phyloP scores from a whole-genome alignment of 2,329 filamentous ascomycete genomes.

The Parasarocladium wereldwijsianum region DNA sequence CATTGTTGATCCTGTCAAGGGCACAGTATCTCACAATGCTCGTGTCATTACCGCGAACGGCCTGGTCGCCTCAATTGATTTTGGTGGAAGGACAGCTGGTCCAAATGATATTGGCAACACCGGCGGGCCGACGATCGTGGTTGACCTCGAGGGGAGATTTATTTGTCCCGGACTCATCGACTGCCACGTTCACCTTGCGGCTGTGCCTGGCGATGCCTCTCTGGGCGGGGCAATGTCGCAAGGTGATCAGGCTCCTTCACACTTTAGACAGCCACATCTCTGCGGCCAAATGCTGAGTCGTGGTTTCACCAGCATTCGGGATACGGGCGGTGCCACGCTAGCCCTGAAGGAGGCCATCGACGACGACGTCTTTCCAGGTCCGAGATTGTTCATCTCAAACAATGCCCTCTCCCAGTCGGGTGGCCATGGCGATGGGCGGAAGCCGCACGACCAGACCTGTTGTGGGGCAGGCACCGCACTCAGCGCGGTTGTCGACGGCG shows the following conservation, averaged over 20 bases:
- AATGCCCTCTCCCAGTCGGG: slow-evolving; percentile 40
- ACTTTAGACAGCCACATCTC: slow-evolving; percentile 31
- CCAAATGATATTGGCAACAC: neutral
- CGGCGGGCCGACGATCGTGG: slow-evolving; percentile 1
- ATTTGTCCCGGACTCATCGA: slow-evolving; percentile 19
- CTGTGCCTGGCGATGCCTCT: slow-evolving; percentile 14
- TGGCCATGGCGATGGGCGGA: slow-evolving; percentile 35
- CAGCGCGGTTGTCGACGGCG: slow-evolving; percentile 34
- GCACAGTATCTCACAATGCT: slow-evolving; percentile 12
- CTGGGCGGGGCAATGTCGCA: slow-evolving; percentile 11
- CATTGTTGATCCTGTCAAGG: slow-evolving; percentile 23
- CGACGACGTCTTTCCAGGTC: slow-evolving; percentile 39
- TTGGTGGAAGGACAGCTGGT: too few species aligned
- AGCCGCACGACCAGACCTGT: slow-evolving; percentile 22
- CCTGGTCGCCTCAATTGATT: neutral
- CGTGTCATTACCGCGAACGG: neutral
- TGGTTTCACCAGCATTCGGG: slow-evolving; percentile 43
- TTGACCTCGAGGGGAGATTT: slow-evolving; percentile 14
- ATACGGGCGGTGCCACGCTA: slow-evolving; percentile 40
- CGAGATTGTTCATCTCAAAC: slow-evolving; percentile 38
- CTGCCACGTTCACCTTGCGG: slow-evolving; percentile 17
- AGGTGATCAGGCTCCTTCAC: slow-evolving; percentile 19
- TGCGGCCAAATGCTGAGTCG: slow-evolving; percentile 34
- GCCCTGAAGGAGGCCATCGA: slow-evolving; percentile 41
- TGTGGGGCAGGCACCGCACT: slow-evolving; percentile 21